Evolutionary conservation across 2,329 filamentous ascomycete species (phyloP), one percentile per base, ranked within the genome.

Genomic region (Tolypocladium cylindrosporum): DNA sequence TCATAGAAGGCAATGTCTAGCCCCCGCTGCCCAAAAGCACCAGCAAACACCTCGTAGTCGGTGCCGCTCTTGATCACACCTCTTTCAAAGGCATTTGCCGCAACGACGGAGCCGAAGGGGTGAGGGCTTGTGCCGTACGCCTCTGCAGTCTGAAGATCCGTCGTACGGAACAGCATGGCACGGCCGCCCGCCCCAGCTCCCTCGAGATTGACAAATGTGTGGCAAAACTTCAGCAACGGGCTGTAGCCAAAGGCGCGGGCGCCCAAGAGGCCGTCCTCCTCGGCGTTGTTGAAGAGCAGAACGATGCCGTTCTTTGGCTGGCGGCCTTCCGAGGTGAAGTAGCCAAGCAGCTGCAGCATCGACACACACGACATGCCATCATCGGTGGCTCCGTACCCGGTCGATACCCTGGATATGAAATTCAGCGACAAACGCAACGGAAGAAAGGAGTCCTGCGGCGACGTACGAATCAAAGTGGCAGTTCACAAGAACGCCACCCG

Each of bases 201-300:
- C 72, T 99, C 94, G 19, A 99, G 83, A 65, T 99, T 99, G 63
- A 97, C 77, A 68, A 99, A 97, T 0, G 90, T 91, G 68, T 92
- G 89, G 11, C 90, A 83, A 58, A 95, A 89, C 56, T 84, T 84
- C 13, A 90, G 85, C 61, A 96, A 79, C 0, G 91, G 89, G 69
- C 92, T 91, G 63, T 91, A 85, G 36, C 89, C 86, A 67, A 95
- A 97, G 7, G 89, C 91, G 60, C 85, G 83, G 8, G 93, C 91
- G 1, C 94, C 94, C 63, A 95, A 90, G 13, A 97, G 77, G 41
- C 86, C 94, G 67, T 97, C 93, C 70, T 99, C 94, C 69, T 99
- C 94, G 41, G 89, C 93, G 67, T 97, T 97, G 78, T 99, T 99
- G 68, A 97, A 81, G 36, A 97, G 79, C 11, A 91, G 80, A 16